A percentile compares a stretch with the other conserved stretches of the same genome.
phyloP scores from a whole-genome alignment of 2,329 filamentous ascomycete genomes.

The Tolypocladium inflatum region DNA sequence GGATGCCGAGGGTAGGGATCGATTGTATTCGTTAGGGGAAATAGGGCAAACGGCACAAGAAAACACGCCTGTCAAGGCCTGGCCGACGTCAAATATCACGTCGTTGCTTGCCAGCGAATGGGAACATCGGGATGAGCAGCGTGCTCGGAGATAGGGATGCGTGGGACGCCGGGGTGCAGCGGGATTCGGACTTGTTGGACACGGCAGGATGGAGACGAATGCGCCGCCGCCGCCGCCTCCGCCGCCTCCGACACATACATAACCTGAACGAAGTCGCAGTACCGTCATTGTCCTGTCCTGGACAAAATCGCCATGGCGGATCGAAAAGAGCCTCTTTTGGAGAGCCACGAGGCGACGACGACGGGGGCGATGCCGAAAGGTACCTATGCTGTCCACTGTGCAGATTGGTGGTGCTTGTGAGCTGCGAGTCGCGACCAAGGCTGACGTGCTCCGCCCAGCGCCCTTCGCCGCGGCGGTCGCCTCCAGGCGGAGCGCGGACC shows the following conservation, averaged over 20 bases:
- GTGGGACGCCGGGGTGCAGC: background rate
- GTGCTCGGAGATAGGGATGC: background rate
- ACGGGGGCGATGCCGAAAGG: background rate
- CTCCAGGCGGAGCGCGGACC: conserved; percentile 14
- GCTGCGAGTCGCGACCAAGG: no score
- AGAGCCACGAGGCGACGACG: background rate
- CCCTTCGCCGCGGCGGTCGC: conserved; percentile 23
- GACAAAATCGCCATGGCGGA: background rate
- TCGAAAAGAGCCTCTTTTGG: background rate
- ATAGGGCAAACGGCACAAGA: no score
- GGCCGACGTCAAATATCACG: no score
- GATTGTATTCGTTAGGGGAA: no score
- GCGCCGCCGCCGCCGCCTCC: background rate
- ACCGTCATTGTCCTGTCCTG: background rate
- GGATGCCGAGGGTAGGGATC: no score
- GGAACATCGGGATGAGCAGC: background rate
- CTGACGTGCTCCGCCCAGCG: background rate
- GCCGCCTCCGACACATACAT: background rate
- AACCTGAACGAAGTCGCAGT: background rate
- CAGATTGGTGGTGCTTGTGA: no score
- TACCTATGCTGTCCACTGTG: background rate
- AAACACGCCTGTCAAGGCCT: no score
- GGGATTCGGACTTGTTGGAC: no score
- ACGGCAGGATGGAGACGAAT: background rate
- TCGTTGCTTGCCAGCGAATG: background rate